phyloP scores from a whole-genome alignment of 2,329 filamentous ascomycete species.

The Cordyceps farinosa region DNA sequence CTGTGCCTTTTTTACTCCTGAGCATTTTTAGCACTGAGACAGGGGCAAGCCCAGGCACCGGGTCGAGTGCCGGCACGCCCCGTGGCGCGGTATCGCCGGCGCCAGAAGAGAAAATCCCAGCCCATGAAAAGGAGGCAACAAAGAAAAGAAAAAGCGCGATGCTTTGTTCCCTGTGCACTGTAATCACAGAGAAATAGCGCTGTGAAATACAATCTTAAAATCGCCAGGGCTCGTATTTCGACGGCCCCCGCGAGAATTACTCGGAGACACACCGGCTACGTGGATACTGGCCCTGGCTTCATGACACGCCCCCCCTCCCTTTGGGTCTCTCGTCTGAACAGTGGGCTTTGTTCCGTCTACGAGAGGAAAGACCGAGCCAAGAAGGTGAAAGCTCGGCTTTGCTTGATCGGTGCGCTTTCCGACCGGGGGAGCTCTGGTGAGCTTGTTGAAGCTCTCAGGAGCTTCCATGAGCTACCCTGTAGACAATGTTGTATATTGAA shows the following conservation, averaged over 20 bases:
- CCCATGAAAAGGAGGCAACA: not conserved
- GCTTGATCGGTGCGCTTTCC: not conserved
- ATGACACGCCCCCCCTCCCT: not conserved
- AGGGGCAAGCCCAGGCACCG: not conserved
- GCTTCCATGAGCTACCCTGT: not conserved
- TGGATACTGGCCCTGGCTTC: not conserved
- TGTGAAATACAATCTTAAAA: not conserved
- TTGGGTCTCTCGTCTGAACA: not conserved
- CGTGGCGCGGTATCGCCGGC: slow-evolving; percentile 2
- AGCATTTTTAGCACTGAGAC: not conserved
- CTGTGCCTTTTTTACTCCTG: not conserved
- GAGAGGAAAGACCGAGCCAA: not conserved
- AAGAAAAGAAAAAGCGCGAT: not conserved
- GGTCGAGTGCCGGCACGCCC: slow-evolving; percentile 3
- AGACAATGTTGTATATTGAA: not conserved
- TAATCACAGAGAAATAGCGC: not conserved
- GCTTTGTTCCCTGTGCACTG: not conserved
- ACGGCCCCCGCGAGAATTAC: not conserved
- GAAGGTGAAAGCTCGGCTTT: not conserved
- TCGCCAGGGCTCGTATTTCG: slow-evolving; percentile 5
- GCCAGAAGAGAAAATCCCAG: not conserved
- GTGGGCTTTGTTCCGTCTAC: not conserved
- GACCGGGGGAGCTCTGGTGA: not conserved
- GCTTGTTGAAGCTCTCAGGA: not conserved
- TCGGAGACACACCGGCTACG: slow-evolving; percentile 1